Conservation (phyloP, 306 rosid species). For the Purshia tridentata region DNA sequence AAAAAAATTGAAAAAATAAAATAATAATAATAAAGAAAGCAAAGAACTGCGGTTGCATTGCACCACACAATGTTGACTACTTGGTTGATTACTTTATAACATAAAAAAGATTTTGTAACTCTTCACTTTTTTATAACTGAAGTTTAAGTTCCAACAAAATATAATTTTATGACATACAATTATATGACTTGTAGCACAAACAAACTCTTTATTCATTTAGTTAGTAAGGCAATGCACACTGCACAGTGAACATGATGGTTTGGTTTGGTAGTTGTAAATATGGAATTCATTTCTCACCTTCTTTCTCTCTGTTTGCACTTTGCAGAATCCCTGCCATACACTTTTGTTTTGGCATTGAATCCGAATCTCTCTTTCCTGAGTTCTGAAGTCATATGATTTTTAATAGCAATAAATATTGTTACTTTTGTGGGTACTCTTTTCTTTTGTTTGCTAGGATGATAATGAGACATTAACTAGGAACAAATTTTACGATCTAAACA, state of each 20-base stretch:
- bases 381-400: not conserved
- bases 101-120: no score
- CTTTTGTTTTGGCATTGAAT: not conserved
- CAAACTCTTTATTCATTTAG: no score
- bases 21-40: not conserved
- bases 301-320: not conserved
- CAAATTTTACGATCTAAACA: slow-evolving; percentile 2
- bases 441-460: not conserved
- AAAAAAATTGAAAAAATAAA: not conserved
- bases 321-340: not conserved
- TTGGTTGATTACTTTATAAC: not conserved
- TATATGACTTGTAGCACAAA: no score
- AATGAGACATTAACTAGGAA: slow-evolving; percentile 30
- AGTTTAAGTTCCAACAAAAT: no score
- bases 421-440: not conserved
- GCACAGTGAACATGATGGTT: not conserved
- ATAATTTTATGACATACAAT: no score
- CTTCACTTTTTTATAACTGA: no score
- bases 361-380: not conserved
- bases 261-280: not conserved
- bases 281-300: slow-evolving; percentile 1
- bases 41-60: not conserved
- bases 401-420: not conserved
- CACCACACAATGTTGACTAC: not conserved
- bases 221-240: no score